Evolutionary conservation across 495 filamentous ascomycete genomes (phyloP), one percentile per base, ranked within the genome.

Genomic region (Polyplosphaeria fusca): DNA sequence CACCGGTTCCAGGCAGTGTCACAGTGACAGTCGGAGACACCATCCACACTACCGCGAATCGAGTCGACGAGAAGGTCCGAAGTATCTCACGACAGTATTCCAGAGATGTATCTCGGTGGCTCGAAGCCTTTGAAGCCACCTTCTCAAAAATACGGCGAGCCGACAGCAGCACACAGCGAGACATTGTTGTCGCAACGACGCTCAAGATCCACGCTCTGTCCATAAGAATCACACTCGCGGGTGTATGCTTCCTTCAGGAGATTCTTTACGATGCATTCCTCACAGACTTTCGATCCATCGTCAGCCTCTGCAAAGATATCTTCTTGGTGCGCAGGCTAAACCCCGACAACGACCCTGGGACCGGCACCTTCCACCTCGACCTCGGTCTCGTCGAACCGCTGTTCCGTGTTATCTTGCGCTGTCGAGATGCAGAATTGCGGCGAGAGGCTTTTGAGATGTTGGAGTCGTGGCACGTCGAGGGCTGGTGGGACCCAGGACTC

Each of bases 401-500:
- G 9, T 54, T 54, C 26, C 13, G 19, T 11, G 3, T 54, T 4
- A 38, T 54, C 24, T 7, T 54, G 23, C 38, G 51, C 3, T 54
- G 51, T 27, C 16, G 51, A 32, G 51, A 54, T 20, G 3, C 51
- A 11, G 27, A 4, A 13, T 45, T 54, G 26, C 51, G 51, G 4
- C 39, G 51, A 3, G 24, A 45, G 26, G 51, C 51, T n/a, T 44
- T 54, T 11, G 23, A 22, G 13, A 54, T 54, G 12, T 30, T 54
- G 39, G 24, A 54, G 25, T 12, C 11, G 14, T 54, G 51, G 51
- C 51, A 54, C 16, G 25, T 54, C 4, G 51, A 54, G 18, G 44
- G 51, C 25, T 54, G 51, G 51, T 45, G 51, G 51, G 51, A 54
- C 24, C 51, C 51, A 11, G 28, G 32, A 20, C 38, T 54, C 20